Evolutionary conservation across 352 stramenopile genomes (phyloP), one percentile per base, ranked within the genome.

Genomic region (Phytopythium sindhum): DNA sequence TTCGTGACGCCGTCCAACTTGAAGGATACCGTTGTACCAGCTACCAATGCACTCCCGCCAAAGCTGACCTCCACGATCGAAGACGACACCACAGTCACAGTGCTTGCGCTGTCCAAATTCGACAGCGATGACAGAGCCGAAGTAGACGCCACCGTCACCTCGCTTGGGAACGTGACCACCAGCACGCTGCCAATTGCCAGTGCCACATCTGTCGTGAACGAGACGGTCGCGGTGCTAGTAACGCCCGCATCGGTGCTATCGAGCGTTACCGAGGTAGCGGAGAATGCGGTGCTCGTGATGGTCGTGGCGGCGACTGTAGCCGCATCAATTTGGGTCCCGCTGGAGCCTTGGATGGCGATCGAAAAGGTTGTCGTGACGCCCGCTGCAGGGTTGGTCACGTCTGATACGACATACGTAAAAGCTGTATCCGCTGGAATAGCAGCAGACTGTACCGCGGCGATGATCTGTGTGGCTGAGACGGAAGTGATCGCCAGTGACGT

Each of bases 1-100:
- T 89, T 89, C 63, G 73, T 84, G 24, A 88, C 65, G 15, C 68
- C 72, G 37, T 79, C 50, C 62, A 89, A 45, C 47, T 71, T 66
- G 64, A 89, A 83, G 37, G 75, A 77, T 24, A 87, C 68, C 2
- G 35, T 60, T 11, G 64, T 12, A 0, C 74, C 67, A 11, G 65
- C 60, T 3, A 47, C 17, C 39, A 86, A 69, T 0, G 54, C 62
- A 24, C 41, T 83, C 23, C 50, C 64, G 0, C 26, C 59, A 24
- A 88, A 37, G 31, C 58, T 70, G 29, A 88, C 61, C 8, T 35
- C 61, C 31, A 82, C 77, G 14, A 62, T 67, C 6, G 61, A 59
- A 14, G 28, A 56, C 33, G 66, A 60, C n/a, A 61, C 42, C 14
- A 57, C 39, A 21, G 41, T 12, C 50, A 83, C 68, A 1, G 53